Base-by-base conservation (phyloP, 352 stramenopile species). In the Saprolegnia parasitica region DNA sequence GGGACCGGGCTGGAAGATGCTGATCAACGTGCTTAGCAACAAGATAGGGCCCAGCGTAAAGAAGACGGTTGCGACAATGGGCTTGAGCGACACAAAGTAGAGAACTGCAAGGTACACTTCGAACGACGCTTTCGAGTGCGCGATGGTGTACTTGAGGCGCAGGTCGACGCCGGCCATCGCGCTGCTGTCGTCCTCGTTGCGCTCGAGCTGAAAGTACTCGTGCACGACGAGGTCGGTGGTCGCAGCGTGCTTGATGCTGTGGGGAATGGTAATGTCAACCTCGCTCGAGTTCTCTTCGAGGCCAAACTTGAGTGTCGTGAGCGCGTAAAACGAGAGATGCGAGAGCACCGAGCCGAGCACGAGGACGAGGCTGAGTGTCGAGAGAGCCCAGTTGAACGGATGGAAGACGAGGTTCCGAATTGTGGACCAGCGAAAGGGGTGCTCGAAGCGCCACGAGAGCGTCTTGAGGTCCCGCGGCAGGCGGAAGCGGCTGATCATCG, bases 41-140 rank as follows among this genome's bases (percentile, higher is more conserved):
- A 42, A 18, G 8, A 67, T 16, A 3, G 58, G 37, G 1, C 40
- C 58, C 13, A 32, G 15, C 11, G 49, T 55, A 18, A 67, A 67
- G 32, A 67, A 67, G 20, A 67, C 15, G 45, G 35, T 67, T 1
- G 37, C 21, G 45, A 24, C 18, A 23, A 67, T 24, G 8, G 58
- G 58, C 58, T 67, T 67, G 58, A 56, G 39, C n/a, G 58, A 67
- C 4, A 67, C 58, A 56, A 67, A 67, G 42, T 67, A 67, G 1
- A 67, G 37, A 8, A 42, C 42, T 5, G 58, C 37, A 9, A 67
- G 5, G 26, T 56, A 54, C 13, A 67, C 18, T 21, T 67, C 58
- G 21, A 56, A 4, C 18, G 58, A 55, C 21, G 40, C 40, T 10
- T 15, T n/a, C 3, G 35, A 54, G 24, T 67, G 11, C 20, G 54